Conservation (phyloP, 2,329 filamentous ascomycete genomes). For the Pseudopithomyces chartarum region DNA sequence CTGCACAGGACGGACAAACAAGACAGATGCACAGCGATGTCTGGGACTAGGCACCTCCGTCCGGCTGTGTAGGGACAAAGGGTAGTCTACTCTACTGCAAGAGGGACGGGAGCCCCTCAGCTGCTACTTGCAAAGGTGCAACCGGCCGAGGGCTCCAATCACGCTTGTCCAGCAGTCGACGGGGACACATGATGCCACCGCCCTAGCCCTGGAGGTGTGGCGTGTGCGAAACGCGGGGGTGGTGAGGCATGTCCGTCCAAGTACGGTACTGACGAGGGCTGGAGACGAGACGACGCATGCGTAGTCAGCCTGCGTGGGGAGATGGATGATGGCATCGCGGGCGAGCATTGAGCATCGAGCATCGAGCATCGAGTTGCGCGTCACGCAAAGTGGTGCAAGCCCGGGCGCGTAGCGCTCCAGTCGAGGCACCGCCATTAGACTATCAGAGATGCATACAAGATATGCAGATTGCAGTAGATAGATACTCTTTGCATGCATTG, state of each 20-base stretch:
- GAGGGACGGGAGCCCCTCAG: conserved; percentile 1
- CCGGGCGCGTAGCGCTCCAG: not conserved
- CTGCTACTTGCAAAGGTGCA: not conserved
- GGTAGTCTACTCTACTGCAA: not conserved
- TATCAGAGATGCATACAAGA: no score
- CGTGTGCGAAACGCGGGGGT: not conserved
- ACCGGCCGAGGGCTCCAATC: conserved; percentile 6
- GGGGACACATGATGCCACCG: conserved; percentile 20
- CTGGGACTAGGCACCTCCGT: not conserved
- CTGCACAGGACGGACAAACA: conserved; percentile 17
- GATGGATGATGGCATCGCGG: no score
- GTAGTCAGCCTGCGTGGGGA: no score
- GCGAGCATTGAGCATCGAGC: no score
- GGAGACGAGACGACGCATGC: not conserved
- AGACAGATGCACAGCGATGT: no score
- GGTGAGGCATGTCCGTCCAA: not conserved
- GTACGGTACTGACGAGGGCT: not conserved
- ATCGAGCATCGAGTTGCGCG: no score
- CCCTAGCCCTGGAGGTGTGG: conserved; percentile 17
- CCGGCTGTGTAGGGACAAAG: conserved; percentile 19
- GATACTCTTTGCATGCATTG: no score
- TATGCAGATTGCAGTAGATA: no score
- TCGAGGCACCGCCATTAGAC: not conserved
- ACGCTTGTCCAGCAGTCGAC: conserved; percentile 4
- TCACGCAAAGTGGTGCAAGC: conserved; percentile 6